Conservation (phyloP, 108 stramenopile species). For the Skeletonema marinoi region DNA sequence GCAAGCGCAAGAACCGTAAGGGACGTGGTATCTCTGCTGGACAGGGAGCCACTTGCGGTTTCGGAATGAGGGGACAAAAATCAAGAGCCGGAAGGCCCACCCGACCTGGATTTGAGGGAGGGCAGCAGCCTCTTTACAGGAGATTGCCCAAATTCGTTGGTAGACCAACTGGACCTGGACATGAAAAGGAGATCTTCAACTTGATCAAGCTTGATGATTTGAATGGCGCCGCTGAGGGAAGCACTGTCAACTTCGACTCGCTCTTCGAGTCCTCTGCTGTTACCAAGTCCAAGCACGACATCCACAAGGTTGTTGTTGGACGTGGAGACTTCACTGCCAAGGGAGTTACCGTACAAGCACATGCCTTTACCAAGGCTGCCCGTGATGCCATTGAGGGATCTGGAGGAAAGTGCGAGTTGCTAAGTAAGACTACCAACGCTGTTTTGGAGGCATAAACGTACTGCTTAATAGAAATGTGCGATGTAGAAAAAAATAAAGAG, state of each 20-base stretch:
- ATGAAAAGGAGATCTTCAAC: constrained; percentile 89
- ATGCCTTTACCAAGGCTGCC: constrained; percentile 93
- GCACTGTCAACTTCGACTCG: constrained; percentile 80
- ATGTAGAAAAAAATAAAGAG: not conserved
- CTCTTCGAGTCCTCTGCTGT: constrained; percentile 68
- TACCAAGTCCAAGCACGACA: constrained; percentile 86
- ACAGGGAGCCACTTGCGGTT: constrained; percentile 96
- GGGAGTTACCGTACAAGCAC: constrained; percentile 95
- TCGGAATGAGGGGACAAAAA: constrained; percentile 98
- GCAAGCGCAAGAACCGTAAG: constrained; percentile 83
- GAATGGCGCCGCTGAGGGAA: constrained; percentile 72
- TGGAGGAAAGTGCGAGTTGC: constrained; percentile 91
- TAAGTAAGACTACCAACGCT: constrained; percentile 88
- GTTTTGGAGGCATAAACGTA: constrained; percentile 65
- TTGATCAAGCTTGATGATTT: constrained; percentile 91
- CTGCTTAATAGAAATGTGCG: not conserved
- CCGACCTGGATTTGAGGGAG: constrained; percentile 96
- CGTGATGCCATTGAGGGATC: constrained; percentile 91
- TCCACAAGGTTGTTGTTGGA: constrained; percentile 92
- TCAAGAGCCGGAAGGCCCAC: constrained; percentile 85
- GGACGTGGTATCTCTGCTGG: constrained; percentile 98
- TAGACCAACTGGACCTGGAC: constrained; percentile 92
- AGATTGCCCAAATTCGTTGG: constrained; percentile 95
- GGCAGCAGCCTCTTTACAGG: constrained; percentile 94
- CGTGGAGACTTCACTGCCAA: constrained; percentile 79